Evolutionary conservation across 2,329 filamentous ascomycete genomes (phyloP).

Genomic region (Alternaria ventricosa): DNA sequence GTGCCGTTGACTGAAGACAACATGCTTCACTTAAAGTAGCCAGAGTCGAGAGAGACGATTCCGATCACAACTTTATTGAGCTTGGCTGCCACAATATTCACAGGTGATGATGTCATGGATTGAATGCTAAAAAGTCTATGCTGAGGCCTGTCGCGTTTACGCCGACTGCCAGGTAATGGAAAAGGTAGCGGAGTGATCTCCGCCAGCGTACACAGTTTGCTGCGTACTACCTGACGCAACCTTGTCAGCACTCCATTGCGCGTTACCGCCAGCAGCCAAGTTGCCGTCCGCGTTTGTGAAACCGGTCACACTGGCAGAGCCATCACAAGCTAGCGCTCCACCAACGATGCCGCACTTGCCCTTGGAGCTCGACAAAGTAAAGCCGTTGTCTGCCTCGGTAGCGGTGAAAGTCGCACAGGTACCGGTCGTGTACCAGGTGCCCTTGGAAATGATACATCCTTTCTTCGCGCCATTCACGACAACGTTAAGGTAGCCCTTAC

Average conservation of each 20-base stretch:
- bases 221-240: conserved; percentile 53
- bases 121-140: background rate
- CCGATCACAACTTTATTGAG: background rate
- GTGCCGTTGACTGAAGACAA: background rate
- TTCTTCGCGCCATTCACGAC: conserved; percentile 55
- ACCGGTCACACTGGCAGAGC: conserved; percentile 52
- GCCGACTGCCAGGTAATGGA: conserved; percentile 48
- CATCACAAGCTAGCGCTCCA: conserved; percentile 63
- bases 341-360: conserved; percentile 61
- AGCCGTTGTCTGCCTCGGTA: conserved; percentile 42
- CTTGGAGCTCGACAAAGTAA: conserved; percentile 43
- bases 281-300: conserved; percentile 49
- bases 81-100: background rate
- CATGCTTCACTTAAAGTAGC: background rate
- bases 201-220: conserved; percentile 52
- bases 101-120: background rate
- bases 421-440: conserved; percentile 71
- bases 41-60: background rate
- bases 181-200: conserved; percentile 41
- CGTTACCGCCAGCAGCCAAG: conserved; percentile 49
- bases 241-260: conserved; percentile 53
- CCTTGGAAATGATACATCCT: conserved; percentile 72
- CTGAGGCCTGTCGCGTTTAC: background rate
- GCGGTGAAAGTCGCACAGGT: conserved; percentile 72
- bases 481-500: conserved; percentile 67